These are phyloP conservation scores for Lachancea quebecensis DNA, from an alignment of 805 yeast genomes.

Conservation along the genomic window DNA sequence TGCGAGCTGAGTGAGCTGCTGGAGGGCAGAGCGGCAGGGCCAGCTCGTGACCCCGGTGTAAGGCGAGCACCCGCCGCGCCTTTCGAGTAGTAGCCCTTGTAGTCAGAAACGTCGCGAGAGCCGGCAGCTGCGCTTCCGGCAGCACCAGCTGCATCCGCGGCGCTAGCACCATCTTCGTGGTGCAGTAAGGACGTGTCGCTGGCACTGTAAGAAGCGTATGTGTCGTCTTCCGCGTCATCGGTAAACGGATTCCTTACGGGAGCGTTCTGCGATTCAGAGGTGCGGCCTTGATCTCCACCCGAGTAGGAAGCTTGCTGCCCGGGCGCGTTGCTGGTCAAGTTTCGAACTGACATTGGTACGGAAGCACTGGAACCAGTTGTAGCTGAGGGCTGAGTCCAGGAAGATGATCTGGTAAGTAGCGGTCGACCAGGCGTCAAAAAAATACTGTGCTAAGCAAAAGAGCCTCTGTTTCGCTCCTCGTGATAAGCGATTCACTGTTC, in stretches of 20 bases:
- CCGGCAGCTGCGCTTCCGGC: neutral
- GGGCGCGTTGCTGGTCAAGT: slow-evolving; percentile 11
- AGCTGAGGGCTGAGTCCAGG: neutral
- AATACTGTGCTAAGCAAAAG: too few relatives aligned
- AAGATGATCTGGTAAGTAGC: neutral
- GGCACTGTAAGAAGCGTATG: slow-evolving; percentile 8
- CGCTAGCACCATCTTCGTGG: slow-evolving; percentile 1
- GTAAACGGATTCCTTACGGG: slow-evolving; percentile 10
- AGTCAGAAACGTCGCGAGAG: slow-evolving; percentile 17
- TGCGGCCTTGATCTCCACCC: neutral
- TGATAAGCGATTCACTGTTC: too few relatives aligned
- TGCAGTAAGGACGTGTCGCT: slow-evolving; percentile 10
- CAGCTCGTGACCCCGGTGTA: neutral
- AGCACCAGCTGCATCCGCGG: neutral
- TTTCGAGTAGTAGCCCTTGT: slow-evolving; percentile 30
- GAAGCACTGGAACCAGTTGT: too few relatives aligned
- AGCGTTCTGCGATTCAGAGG: neutral
- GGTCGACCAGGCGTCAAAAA: too few relatives aligned
- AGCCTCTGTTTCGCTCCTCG: too few relatives aligned
- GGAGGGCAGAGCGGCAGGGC: slow-evolving; percentile 9
- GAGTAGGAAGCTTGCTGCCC: neutral
- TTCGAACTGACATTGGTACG: slow-evolving; percentile 16
- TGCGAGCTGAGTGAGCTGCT: slow-evolving; percentile 10
- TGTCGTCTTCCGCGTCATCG: slow-evolving; percentile 10
- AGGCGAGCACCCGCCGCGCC: slow-evolving; percentile 9